Evolutionary conservation across 176 grass and related monocot species (phyloP).

Genomic region (Raddia guianensis): DNA sequence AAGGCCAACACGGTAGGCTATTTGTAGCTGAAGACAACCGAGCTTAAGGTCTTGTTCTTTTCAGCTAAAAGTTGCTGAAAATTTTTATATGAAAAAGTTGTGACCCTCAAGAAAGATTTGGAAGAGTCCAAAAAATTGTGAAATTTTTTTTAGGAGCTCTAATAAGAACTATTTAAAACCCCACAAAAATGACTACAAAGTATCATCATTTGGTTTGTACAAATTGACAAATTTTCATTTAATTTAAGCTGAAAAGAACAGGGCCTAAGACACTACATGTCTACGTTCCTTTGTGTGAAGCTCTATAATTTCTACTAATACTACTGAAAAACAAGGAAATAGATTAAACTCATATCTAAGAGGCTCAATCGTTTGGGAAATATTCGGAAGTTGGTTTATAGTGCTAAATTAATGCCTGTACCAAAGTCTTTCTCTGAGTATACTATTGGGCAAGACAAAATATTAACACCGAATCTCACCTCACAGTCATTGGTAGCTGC

Average conservation of each 20-base stretch:
- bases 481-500: constrained; percentile 50
- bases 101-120: no score
- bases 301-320: background rate
- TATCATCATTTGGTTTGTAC: no score
- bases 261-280: background rate
- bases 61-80: no score
- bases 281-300: background rate
- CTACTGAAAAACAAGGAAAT: constrained; percentile 10
- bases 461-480: constrained; percentile 41
- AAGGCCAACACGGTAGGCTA: background rate
- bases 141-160: no score
- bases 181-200: no score
- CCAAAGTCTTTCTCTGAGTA: background rate
- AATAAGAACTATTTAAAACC: no score
- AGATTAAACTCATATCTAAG: background rate
- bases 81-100: no score
- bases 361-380: background rate
- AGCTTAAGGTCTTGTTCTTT: background rate
- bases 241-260: no score
- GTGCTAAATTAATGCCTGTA: background rate
- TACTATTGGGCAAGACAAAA: background rate
- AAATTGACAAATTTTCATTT: no score
- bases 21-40: background rate
- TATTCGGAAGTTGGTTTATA: constrained; percentile 20
- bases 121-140: no score